Conservation (phyloP, 768 basidiomycete species). For the Porphyrellus cyaneotinctus region DNA sequence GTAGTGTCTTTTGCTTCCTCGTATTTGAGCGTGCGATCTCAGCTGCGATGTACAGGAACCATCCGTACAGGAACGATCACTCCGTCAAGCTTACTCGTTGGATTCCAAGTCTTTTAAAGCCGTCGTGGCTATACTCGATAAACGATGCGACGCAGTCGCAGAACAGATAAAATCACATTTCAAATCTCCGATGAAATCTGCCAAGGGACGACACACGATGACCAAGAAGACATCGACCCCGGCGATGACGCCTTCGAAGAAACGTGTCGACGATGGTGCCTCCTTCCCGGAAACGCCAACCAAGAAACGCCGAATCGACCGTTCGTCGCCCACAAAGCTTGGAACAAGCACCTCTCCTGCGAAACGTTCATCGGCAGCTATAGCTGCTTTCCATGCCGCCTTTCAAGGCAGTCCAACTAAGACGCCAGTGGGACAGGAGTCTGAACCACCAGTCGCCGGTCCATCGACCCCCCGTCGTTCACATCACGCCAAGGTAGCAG, state of each 20-base stretch:
- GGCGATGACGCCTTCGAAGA: constrained; percentile 26
- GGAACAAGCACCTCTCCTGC: constrained; percentile 11
- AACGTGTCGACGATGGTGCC: constrained; percentile 32
- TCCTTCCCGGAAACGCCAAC: constrained; percentile 40
- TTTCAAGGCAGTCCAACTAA: constrained; percentile 11
- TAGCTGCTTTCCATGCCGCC: constrained; percentile 19
- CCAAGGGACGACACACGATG: constrained; percentile 13
- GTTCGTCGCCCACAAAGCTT: constrained; percentile 11
- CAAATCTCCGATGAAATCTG: constrained; percentile 21
- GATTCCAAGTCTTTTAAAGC: constrained; percentile 17
- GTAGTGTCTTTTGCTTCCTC: constrained; percentile 18
- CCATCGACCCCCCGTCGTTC: constrained; percentile 26
- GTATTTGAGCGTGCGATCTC: background rate
- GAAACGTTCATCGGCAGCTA: constrained; percentile 1
- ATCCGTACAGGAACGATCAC: constrained; percentile 17
- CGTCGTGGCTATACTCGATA: constrained; percentile 19
- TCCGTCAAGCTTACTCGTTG: constrained; percentile 19
- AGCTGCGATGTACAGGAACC: constrained; percentile 14
- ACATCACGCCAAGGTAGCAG: constrained; percentile 5
- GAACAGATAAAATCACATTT: constrained; percentile 30
- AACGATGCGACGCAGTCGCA: constrained; percentile 25
- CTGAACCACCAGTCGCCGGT: constrained; percentile 4
- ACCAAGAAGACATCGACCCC: background rate
- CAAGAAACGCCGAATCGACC: constrained; percentile 37
- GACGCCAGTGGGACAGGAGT: background rate